A percentile compares a stretch with the other conserved stretches of the same genome.
These are phyloP conservation scores for Cladosporium sp. DNA, from an alignment of 2,329 filamentous ascomycete genomes.

Conservation along the genomic window DNA sequence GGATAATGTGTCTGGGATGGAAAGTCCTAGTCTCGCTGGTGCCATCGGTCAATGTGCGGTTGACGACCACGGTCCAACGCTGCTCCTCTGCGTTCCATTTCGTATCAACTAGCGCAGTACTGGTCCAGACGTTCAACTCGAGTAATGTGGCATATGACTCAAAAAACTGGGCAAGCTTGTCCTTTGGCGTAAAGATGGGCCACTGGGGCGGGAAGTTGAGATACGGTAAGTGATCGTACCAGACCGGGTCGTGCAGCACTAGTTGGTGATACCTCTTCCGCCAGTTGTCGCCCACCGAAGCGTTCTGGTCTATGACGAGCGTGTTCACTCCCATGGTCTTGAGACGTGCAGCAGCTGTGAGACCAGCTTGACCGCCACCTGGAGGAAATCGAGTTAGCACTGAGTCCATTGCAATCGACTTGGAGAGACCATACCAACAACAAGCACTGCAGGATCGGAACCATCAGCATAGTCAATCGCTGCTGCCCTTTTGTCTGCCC, in stretches of 20 bases:
- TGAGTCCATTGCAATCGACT: background rate
- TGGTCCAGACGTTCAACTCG: slow-evolving; percentile 68
- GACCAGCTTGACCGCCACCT: slow-evolving; percentile 48
- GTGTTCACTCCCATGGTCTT: slow-evolving; percentile 45
- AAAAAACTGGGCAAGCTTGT: slow-evolving; percentile 69
- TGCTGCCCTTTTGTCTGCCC: slow-evolving; percentile 20
- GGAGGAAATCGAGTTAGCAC: slow-evolving; percentile 29
- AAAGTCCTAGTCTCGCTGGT: slow-evolving; percentile 52
- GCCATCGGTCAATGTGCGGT: slow-evolving; percentile 41
- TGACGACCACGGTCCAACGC: slow-evolving; percentile 58
- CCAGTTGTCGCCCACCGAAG: slow-evolving; percentile 49
- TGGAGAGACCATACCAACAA: slow-evolving; percentile 12
- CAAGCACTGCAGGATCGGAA: background rate
- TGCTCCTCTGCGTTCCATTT: slow-evolving; percentile 52
- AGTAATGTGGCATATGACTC: slow-evolving; percentile 63
- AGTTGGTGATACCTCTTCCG: slow-evolving; percentile 47
- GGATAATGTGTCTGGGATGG: slow-evolving; percentile 63
- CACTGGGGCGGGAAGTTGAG: slow-evolving; percentile 63
- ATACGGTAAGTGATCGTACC: slow-evolving; percentile 62
- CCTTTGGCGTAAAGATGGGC: slow-evolving; percentile 71
- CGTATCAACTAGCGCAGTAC: slow-evolving; percentile 37
- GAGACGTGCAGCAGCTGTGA: slow-evolving; percentile 46
- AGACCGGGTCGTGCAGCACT: slow-evolving; percentile 61
- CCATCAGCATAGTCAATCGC: slow-evolving; percentile 26
- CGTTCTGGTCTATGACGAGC: slow-evolving; percentile 48